Base-by-base conservation (phyloP, 1,284 basidiomycete species). In the Leccinum griseonigrum region DNA sequence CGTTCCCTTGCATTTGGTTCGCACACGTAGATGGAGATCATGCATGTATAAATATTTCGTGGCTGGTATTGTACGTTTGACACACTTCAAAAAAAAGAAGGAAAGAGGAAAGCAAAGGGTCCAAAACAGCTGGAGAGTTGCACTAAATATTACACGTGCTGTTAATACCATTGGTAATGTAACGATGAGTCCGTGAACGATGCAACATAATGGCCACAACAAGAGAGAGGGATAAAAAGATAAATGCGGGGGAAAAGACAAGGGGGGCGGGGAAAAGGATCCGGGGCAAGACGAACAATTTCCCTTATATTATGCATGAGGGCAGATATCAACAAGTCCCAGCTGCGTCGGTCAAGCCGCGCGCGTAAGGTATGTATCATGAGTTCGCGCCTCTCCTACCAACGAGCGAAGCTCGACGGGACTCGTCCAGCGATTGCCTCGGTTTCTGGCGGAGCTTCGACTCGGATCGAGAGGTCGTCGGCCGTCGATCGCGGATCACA, bases 401-500 rank as follows among this genome's bases (percentile, higher is more conserved):
- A 4, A 71, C 65, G 55, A 80, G 79, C 16, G 80, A 69, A n/a
- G 66, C 40, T 58, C 65, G 69, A 31, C 70, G 56, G 11, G 72
- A 66, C 36, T 67, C 73, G 50, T 75, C 72, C 54, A 75, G 57
- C 13, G 75, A 75, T 53, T 75, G 66, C 9, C 75, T 66, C 14
- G 66, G 60, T 64, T 67, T 69, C 26, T 67, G 68, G 28, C 61
- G 58, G 46, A 26, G 32, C n/a, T 63, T 67, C 3, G 60, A 62
- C 29, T 66, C 66, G 61, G 50, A 77, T 69, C 74, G 77, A 68
- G 76, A 70, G 28, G 74, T 68, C 66, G 77, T 78, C 28, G 79
- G 77, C 66, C 66, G 71, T 59, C 75, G 74, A 63, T 87, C 86
- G 28, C 88, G 78, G 34, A 91, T 83, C 28, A 91, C 88, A 22